Conservation (phyloP, 1,139 yeast species). For the Candida tunisiensis region DNA sequence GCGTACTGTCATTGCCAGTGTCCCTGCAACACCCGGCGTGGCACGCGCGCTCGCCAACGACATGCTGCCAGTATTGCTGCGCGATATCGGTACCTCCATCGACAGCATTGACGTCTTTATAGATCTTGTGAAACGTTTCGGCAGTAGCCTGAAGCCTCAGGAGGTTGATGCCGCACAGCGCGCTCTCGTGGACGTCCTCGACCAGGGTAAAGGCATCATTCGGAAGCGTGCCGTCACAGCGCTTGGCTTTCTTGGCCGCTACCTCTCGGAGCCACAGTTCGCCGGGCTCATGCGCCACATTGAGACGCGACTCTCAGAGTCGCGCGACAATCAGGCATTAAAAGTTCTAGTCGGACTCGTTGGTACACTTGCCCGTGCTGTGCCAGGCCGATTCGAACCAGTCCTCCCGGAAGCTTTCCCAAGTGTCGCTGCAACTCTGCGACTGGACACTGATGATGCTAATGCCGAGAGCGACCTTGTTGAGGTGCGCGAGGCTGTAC, state of each 20-base stretch:
- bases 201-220: slow-evolving; percentile 10
- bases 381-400: neutral
- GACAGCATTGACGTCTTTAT: slow-evolving; percentile 50
- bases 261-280: slow-evolving; percentile 16
- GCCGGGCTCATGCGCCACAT: slow-evolving; percentile 9
- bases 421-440: neutral
- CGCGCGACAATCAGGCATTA: slow-evolving; percentile 5
- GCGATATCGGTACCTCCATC: slow-evolving; percentile 21
- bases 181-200: slow-evolving; percentile 10
- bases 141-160: slow-evolving; percentile 26
- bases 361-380: slow-evolving; percentile 12
- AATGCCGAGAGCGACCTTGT: slow-evolving; percentile 9
- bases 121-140: slow-evolving; percentile 40
- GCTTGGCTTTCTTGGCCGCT: slow-evolving; percentile 30
- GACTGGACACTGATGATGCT: slow-evolving; percentile 7
- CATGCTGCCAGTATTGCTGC: slow-evolving; percentile 18
- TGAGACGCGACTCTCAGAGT: slow-evolving; percentile 7
- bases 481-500: slow-evolving; percentile 16
- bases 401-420: neutral
- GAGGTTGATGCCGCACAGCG: slow-evolving; percentile 25
- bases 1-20: slow-evolving; percentile 35
- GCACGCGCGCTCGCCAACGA: slow-evolving; percentile 18
- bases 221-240: slow-evolving; percentile 32
- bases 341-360: slow-evolving; percentile 11
- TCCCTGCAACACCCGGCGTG: slow-evolving; percentile 14